Percentiles rank a stretch among this genome's conserved stretches.
Evolutionary conservation across 2,329 filamentous ascomycete genomes (phyloP).

Genomic region (Cladophialophora chaetospira): DNA sequence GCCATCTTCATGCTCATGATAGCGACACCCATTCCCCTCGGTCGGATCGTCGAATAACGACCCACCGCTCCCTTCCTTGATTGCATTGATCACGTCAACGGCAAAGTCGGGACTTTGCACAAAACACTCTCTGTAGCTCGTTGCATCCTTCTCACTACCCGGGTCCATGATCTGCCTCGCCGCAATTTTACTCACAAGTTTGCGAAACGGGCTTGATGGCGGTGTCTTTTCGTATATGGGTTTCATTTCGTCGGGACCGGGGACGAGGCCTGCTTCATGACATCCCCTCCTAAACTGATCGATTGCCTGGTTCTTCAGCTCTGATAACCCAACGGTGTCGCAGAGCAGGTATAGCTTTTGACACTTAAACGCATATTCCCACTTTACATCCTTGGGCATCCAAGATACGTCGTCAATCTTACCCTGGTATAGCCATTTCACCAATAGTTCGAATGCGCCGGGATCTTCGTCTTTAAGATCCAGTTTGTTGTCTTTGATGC

Average conservation of each 20-base stretch:
- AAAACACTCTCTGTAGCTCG: constrained; percentile 54
- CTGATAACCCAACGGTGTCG: constrained; percentile 53
- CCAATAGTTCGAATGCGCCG: constrained; percentile 55
- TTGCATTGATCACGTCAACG: constrained; percentile 56
- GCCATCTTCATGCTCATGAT: constrained; percentile 54
- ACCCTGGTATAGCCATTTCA: constrained; percentile 61
- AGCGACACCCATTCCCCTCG: constrained; percentile 48
- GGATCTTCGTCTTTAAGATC: constrained; percentile 55
- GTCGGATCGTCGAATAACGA: constrained; percentile 57
- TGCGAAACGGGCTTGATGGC: constrained; percentile 50
- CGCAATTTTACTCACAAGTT: constrained; percentile 56
- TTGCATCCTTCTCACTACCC: constrained; percentile 51
- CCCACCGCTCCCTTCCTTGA: constrained; percentile 52
- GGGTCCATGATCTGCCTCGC: constrained; percentile 61
- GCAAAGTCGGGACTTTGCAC: constrained; percentile 54
- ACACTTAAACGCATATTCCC: constrained; percentile 57
- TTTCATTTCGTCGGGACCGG: constrained; percentile 57
- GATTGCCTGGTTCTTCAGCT: constrained; percentile 57
- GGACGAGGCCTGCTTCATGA: constrained; percentile 53
- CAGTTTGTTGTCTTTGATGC: constrained; percentile 40
- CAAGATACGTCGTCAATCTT: constrained; percentile 53
- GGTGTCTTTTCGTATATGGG: constrained; percentile 54
- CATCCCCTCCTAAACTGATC: constrained; percentile 57
- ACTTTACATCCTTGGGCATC: constrained; percentile 51
- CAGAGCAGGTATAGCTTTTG: constrained; percentile 57